phyloP scores from a whole-genome alignment of 2,329 filamentous ascomycete genomes.

The Amauroascus verrucosus region DNA sequence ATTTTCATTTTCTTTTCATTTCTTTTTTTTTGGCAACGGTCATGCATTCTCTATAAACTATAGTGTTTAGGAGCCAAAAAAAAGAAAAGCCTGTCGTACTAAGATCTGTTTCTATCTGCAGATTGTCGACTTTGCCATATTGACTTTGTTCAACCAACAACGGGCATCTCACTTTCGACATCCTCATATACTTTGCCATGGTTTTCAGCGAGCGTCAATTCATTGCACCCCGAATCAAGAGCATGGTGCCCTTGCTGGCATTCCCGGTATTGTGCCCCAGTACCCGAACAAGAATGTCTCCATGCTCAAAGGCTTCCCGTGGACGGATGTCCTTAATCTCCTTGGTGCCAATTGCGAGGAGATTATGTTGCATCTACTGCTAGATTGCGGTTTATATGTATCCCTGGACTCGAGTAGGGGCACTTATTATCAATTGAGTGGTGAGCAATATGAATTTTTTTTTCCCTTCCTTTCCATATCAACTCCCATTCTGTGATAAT shows the following conservation, averaged over 20 bases:
- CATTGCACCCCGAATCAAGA: slow-evolving; percentile 23
- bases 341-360: slow-evolving; percentile 65
- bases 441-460: slow-evolving; percentile 37
- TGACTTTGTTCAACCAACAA: slow-evolving; percentile 60
- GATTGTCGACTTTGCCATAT: slow-evolving; percentile 69
- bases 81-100: too few species aligned
- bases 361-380: slow-evolving; percentile 65
- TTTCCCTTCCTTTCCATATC: not conserved
- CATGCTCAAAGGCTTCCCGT: slow-evolving; percentile 57
- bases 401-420: slow-evolving; percentile 49
- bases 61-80: too few species aligned
- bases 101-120: slow-evolving; percentile 27
- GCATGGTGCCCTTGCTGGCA: slow-evolving; percentile 35
- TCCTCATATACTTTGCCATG: slow-evolving; percentile 72
- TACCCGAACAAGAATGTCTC: slow-evolving; percentile 62
- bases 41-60: not conserved
- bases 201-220: slow-evolving; percentile 51
- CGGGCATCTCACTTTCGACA: slow-evolving; percentile 44
- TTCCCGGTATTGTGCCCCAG: slow-evolving; percentile 56
- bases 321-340: slow-evolving; percentile 63
- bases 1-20: not conserved
- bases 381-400: slow-evolving; percentile 67
- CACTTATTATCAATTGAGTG: slow-evolving; percentile 71
- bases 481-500: not conserved
- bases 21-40: too few species aligned